Conservation (phyloP, 495 filamentous ascomycete genomes). For the Daldinia caldariorum region DNA sequence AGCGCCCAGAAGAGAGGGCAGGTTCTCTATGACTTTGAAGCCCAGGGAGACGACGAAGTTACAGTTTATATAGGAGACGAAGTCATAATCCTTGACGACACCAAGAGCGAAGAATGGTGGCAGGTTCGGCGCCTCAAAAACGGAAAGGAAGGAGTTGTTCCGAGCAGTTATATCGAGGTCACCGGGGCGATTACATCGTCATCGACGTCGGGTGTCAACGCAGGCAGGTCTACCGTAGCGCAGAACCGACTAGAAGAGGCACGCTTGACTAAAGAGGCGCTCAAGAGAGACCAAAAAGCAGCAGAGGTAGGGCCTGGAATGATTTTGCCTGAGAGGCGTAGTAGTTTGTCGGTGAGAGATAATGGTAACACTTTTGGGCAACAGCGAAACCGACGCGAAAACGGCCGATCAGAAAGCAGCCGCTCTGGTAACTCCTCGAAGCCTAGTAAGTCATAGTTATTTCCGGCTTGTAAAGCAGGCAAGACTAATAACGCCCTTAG, state of each 20-base stretch:
- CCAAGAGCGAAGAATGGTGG: constrained; percentile 98
- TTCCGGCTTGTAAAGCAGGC: neutral
- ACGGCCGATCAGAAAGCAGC: constrained; percentile 59
- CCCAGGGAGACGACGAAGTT: constrained; percentile 95
- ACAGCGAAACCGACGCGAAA: constrained; percentile 78
- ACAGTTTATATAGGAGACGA: constrained; percentile 91
- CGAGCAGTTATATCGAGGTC: constrained; percentile 93
- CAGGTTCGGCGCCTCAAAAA: constrained; percentile 90
- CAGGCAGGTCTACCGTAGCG: constrained; percentile 76
- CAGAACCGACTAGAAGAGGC: constrained; percentile 87
- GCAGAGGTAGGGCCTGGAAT: constrained; percentile 83
- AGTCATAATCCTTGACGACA: constrained; percentile 88
- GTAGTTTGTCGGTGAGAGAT: constrained; percentile 68
- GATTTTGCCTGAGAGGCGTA: constrained; percentile 72
- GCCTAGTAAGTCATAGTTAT: constrained; percentile 69
- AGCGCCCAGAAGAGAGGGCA: constrained; percentile 78
- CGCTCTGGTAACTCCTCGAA: constrained; percentile 64
- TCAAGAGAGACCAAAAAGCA: constrained; percentile 67
- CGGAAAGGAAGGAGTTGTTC: constrained; percentile 96
- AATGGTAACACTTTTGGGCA: constrained; percentile 67
- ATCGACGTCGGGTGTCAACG: constrained; percentile 62
- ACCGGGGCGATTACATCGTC: constrained; percentile 65
- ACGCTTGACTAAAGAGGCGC: constrained; percentile 77
- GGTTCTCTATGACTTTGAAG: constrained; percentile 94
- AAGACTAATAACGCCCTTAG: constrained; percentile 52